phyloP scores from a whole-genome alignment of 2,329 filamentous ascomycete species.

The Trichoderma guizhouense region DNA sequence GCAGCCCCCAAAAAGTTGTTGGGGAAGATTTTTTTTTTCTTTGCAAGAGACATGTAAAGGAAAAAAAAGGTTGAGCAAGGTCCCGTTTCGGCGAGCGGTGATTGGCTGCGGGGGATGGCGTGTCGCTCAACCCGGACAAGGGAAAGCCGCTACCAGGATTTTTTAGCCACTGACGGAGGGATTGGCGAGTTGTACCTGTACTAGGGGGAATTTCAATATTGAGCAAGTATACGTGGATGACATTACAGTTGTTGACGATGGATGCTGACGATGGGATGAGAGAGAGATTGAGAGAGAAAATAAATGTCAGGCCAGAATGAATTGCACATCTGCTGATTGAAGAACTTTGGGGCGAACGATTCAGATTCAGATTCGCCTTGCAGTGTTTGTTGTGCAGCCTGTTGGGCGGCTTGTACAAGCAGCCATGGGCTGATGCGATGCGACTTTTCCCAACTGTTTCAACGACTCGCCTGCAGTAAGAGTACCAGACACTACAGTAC shows the following conservation, averaged over 20 bases:
- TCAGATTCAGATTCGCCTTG: neutral
- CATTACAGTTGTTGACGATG: neutral
- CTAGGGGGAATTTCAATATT: neutral
- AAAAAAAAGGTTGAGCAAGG: slow-evolving; percentile 23
- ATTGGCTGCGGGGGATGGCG: neutral
- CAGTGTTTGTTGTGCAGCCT: neutral
- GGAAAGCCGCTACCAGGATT: neutral
- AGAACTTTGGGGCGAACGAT: neutral
- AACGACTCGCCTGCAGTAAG: neutral
- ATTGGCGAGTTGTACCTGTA: neutral
- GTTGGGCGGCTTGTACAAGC: neutral
- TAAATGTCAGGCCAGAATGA: neutral
- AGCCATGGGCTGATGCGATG: neutral
- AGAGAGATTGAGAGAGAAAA: neutral
- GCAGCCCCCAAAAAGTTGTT: slow-evolving; percentile 30
- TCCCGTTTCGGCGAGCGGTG: slow-evolving; percentile 19
- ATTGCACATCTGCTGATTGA: neutral
- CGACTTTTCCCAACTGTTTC: slow-evolving; percentile 18
- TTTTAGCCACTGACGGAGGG: neutral
- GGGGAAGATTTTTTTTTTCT: slow-evolving; percentile 23
- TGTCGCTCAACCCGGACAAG: neutral
- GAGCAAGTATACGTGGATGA: neutral
- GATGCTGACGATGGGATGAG: too few species aligned
- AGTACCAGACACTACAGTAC: neutral
- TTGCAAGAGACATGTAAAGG: slow-evolving; percentile 21